phyloP scores from a whole-genome alignment of 2,329 filamentous ascomycete genomes.

The Sordariomycetes sp. region DNA sequence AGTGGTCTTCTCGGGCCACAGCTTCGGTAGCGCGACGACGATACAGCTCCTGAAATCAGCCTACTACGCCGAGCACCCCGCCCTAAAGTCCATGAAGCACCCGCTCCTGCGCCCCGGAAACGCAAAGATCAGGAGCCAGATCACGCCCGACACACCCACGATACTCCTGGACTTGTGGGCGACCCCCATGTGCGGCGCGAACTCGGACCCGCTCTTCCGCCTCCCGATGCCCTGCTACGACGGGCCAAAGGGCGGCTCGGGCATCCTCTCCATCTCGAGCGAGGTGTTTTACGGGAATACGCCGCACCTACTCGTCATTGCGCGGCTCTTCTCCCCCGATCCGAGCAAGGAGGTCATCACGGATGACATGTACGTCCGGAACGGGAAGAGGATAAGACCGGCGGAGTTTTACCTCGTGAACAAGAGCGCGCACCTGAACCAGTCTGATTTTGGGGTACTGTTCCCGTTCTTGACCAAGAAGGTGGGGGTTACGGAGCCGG shows the following conservation, averaged over 20 bases:
- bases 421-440: constrained; percentile 65
- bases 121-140: constrained; percentile 43
- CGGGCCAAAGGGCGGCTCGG: constrained; percentile 38
- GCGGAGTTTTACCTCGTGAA: constrained; percentile 65
- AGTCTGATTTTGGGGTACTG: constrained; percentile 72
- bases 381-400: constrained; percentile 25
- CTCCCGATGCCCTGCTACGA: constrained; percentile 61
- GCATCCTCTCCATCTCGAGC: constrained; percentile 58
- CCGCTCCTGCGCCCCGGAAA: constrained; percentile 48
- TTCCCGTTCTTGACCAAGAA: constrained; percentile 58
- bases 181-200: constrained; percentile 52
- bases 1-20: constrained; percentile 67
- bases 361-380: constrained; percentile 25
- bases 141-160: constrained; percentile 52
- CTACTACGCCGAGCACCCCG: constrained; percentile 46
- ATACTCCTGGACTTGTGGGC: constrained; percentile 74
- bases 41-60: constrained; percentile 69
- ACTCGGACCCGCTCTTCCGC: constrained; percentile 51
- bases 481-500: constrained; percentile 42
- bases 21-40: constrained; percentile 63
- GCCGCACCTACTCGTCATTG: constrained; percentile 57
- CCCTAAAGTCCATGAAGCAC: constrained; percentile 27
- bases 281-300: constrained; percentile 70
- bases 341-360: constrained; percentile 29
- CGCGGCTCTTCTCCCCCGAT: constrained; percentile 47